These are phyloP conservation scores for Hypoxylon sp. DNA, from an alignment of 2,329 filamentous ascomycete species.

Conservation along the genomic window DNA sequence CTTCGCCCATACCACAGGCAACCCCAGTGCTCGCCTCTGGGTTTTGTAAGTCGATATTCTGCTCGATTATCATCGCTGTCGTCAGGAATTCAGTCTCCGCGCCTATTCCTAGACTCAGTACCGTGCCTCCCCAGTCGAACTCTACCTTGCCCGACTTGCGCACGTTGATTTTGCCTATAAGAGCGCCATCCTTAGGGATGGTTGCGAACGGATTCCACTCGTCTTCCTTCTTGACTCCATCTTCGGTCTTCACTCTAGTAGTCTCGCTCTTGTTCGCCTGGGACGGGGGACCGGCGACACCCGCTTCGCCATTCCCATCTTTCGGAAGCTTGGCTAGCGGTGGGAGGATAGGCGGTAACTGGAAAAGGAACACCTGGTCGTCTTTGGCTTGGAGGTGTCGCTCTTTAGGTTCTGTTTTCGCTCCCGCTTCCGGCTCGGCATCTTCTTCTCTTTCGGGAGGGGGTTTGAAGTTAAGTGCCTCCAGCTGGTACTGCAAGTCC, in stretches of 20 bases:
- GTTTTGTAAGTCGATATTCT: constrained; percentile 65
- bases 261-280: constrained; percentile 17
- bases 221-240: constrained; percentile 45
- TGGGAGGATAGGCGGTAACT: constrained; percentile 74
- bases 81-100: constrained; percentile 68
- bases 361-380: constrained; percentile 74
- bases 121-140: constrained; percentile 73
- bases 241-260: constrained; percentile 51
- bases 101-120: constrained; percentile 68
- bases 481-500: constrained; percentile 54
- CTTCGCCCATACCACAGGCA: constrained; percentile 73
- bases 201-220: constrained; percentile 55
- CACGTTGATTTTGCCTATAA: constrained; percentile 72
- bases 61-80: constrained; percentile 72
- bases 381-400: constrained; percentile 55
- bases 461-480: constrained; percentile 53
- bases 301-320: constrained; percentile 44
- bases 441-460: constrained; percentile 42
- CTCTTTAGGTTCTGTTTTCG: constrained; percentile 7
- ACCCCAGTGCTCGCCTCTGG: constrained; percentile 61
- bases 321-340: constrained; percentile 59
- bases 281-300: constrained; percentile 48
- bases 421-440: constrained; percentile 24
- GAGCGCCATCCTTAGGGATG: constrained; percentile 67
- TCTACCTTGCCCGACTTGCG: constrained; percentile 74